These are phyloP conservation scores for Stachybotrys echinatus DNA, from an alignment of 2,329 filamentous ascomycete species.

Conservation along the genomic window DNA sequence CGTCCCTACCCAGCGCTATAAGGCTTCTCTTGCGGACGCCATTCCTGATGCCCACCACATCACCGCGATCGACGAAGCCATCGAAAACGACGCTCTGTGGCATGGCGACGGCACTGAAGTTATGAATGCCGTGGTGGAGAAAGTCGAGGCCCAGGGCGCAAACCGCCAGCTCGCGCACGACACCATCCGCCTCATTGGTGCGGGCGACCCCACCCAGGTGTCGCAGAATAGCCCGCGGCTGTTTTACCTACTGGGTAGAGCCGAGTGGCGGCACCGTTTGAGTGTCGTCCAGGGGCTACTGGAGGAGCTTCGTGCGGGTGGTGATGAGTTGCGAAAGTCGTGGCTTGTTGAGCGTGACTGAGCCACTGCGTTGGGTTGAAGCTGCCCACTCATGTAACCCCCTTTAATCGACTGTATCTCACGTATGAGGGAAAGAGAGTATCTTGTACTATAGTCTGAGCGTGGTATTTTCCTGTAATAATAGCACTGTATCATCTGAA, in stretches of 20 bases:
- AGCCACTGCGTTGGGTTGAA: too few species aligned
- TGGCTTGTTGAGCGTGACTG: background rate
- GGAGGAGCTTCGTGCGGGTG: conserved; percentile 7
- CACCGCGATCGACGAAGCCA: conserved; percentile 16
- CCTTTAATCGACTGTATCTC: too few species aligned
- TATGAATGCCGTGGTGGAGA: conserved; percentile 10
- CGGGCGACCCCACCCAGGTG: conserved; percentile 21
- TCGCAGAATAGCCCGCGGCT: conserved; percentile 21
- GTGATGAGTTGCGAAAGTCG: background rate
- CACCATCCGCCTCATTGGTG: conserved; percentile 22
- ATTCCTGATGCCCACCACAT: conserved; percentile 12
- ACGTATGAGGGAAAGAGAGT: too few species aligned
- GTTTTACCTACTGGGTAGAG: conserved; percentile 26
- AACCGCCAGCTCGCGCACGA: conserved; percentile 18
- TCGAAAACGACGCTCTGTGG: conserved; percentile 11
- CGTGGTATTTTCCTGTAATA: too few species aligned
- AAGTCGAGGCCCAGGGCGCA: conserved; percentile 8
- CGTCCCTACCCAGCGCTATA: conserved; percentile 23
- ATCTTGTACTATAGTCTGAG: too few species aligned
- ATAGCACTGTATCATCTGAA: too few species aligned
- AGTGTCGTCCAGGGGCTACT: conserved; percentile 14
- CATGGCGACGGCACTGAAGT: conserved; percentile 6
- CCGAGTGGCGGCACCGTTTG: conserved; percentile 26
- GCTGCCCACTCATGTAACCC: background rate
- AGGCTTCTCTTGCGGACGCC: conserved; percentile 14